Evolutionary conservation across 2,329 filamentous ascomycete genomes (phyloP), one percentile per base, ranked within the genome.

Genomic region (Stagonosporopsis chrysanthemi): DNA sequence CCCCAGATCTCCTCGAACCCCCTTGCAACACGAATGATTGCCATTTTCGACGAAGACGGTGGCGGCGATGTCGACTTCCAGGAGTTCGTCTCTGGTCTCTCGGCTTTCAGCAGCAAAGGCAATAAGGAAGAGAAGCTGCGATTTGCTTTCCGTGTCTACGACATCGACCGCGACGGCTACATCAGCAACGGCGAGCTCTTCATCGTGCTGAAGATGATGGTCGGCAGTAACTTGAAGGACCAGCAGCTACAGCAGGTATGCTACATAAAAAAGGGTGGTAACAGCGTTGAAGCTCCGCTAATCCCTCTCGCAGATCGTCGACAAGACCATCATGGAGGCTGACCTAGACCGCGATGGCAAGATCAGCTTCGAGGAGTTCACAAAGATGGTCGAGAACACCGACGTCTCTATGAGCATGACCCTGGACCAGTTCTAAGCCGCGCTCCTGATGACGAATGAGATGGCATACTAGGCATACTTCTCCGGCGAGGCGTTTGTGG

Each of bases 131-230:
- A 99, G 82, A 99, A 99, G 83, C 85, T 98, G 64, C 89, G 88
- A 52, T 99, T 99, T 75, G 95, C 95, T 41, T 99, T 99, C 86
- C 97, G 97, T 79, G 95, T 99, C 60, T 99, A 99, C 83, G 95
- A 99, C 78, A 98, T 99, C 73, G 95, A 99, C 79, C 91, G 95
- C 59, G 95, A 99, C 78, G 95, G 95, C 23, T 99, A 91, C 81
- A 99, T 99, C 75, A 96, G 91, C 82, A 99, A 99, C 79, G 95
- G 95, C 71, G 95, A 99, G 83, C 86, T 99, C 48, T 99, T 98
- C 79, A 98, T 99, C 72, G 95, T 99, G 73, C 85, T 99, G 72
- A 99, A 99, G 90, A 99, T 99, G 95, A 99, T 99, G 95, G 95
- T 99, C 48, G 95, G 95, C 58, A 97, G 91, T 82, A 99, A 99